A percentile compares a stretch with the other conserved stretches of the same genome.
phyloP scores from a whole-genome alignment of 306 rosid species.

The apple (Malus domestica) region DNA sequence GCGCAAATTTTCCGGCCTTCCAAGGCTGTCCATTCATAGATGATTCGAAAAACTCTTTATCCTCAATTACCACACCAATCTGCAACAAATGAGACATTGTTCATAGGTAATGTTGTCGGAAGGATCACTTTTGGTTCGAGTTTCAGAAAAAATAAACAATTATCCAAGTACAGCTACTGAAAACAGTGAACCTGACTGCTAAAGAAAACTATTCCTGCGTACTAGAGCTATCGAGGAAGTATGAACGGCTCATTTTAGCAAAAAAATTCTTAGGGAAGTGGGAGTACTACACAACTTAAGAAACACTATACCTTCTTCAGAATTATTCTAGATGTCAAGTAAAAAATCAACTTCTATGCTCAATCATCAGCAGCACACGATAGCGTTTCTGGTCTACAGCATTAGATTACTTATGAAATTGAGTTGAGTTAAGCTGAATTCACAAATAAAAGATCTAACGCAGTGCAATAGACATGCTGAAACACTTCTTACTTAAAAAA shows the following conservation, averaged over 20 bases:
- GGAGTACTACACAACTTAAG: neutral
- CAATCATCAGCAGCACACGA: neutral
- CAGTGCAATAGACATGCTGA: neutral
- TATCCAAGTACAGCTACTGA: neutral
- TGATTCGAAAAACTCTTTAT: conserved; percentile 41
- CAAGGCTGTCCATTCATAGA: conserved; percentile 42
- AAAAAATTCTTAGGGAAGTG: neutral
- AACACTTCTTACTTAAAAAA: neutral
- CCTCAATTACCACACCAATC: conserved; percentile 43
- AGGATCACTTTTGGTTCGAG: neutral
- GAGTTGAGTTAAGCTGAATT: neutral
- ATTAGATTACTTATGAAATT: neutral
- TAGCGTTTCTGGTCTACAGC: neutral
- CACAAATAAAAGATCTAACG: neutral
- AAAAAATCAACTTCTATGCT: neutral
- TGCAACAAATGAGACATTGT: conserved; percentile 1
- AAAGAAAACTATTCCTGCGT: neutral
- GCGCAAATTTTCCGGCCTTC: conserved; percentile 42
- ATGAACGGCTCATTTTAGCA: neutral
- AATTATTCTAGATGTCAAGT: neutral
- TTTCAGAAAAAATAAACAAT: neutral
- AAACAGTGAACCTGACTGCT: neutral
- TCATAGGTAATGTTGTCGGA: neutral
- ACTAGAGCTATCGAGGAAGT: neutral
- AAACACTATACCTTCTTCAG: neutral